phyloP scores from a whole-genome alignment of 495 filamentous ascomycete species.

The Penicillium samsonianum region DNA sequence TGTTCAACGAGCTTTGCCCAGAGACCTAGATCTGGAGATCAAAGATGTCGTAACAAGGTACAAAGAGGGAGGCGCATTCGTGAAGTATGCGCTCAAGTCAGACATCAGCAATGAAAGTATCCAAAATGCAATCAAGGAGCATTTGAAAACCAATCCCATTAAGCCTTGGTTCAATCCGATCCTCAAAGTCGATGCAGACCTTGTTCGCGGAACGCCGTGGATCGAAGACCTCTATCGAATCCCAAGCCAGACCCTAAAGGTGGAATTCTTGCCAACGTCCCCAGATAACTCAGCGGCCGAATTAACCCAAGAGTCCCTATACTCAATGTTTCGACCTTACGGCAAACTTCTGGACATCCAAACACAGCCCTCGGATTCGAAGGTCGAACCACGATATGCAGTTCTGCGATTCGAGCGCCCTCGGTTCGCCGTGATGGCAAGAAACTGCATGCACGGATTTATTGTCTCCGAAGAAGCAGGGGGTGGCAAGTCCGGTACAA shows the following conservation, averaged over 20 bases:
- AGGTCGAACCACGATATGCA: conserved; percentile 76
- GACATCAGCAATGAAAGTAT: conserved; percentile 57
- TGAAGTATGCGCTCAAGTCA: conserved; percentile 73
- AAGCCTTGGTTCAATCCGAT: conserved; percentile 90
- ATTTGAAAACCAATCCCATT: conserved; percentile 69
- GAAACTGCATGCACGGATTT: conserved; percentile 91
- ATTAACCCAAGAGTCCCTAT: conserved; percentile 83
- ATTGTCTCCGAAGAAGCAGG: conserved; percentile 61
- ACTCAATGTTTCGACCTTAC: conserved; percentile 84
- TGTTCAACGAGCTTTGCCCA: conserved; percentile 62
- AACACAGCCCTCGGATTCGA: conserved; percentile 77
- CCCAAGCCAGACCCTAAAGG: conserved; percentile 69
- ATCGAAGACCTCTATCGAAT: conserved; percentile 87
- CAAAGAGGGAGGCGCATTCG: conserved; percentile 91
- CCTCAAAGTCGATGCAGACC: conserved; percentile 61
- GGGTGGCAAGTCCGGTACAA: conserved; percentile 72
- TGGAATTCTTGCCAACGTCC: conserved; percentile 78
- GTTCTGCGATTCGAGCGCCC: conserved; percentile 70
- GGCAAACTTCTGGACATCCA: conserved; percentile 84
- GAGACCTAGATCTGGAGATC: conserved; percentile 61
- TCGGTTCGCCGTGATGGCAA: conserved; percentile 78
- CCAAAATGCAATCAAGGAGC: conserved; percentile 51
- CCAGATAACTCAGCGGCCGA: conserved; percentile 67
- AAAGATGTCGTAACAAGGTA: conserved; percentile 77
- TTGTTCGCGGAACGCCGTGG: conserved; percentile 88